A percentile compares a stretch with the other conserved stretches of the same genome.
These are phyloP conservation scores for Aspergillus japonicus DNA, from an alignment of 2,329 filamentous ascomycete species.

Conservation along the genomic window DNA sequence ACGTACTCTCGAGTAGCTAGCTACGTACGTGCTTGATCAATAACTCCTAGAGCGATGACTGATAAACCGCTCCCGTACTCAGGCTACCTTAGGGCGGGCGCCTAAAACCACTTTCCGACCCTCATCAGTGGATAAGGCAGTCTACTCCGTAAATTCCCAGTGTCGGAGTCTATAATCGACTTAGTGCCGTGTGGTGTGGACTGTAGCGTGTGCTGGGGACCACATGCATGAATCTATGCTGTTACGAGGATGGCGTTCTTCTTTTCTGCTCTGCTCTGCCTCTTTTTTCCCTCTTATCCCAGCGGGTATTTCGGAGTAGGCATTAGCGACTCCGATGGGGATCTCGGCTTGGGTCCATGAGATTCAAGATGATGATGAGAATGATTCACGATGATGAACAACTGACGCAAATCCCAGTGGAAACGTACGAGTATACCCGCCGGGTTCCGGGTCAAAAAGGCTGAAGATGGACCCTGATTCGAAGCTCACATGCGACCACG, in stretches of 20 bases:
- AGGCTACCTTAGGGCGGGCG: background rate
- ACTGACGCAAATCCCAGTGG: background rate
- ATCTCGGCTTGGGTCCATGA: background rate
- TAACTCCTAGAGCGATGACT: too few species aligned
- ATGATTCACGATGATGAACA: background rate
- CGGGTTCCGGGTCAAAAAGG: background rate
- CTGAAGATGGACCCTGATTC: background rate
- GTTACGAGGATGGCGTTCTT: background rate
- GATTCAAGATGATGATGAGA: background rate
- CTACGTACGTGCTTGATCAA: too few species aligned
- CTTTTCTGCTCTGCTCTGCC: background rate
- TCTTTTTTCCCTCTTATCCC: background rate
- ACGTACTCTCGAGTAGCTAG: too few species aligned
- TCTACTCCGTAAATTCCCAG: background rate
- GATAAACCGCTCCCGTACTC: too few species aligned
- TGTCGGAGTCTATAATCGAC: background rate
- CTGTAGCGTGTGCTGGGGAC: background rate
- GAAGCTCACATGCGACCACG: too few species aligned
- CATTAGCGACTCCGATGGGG: background rate
- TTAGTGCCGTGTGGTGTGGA: background rate
- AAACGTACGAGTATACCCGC: background rate
- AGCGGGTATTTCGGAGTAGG: background rate
- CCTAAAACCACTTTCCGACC: background rate
- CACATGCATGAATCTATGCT: background rate
- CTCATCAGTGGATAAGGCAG: too few species aligned